These are phyloP conservation scores for Cyclocybe aegerita DNA, from an alignment of 768 basidiomycete species.

Conservation along the genomic window DNA sequence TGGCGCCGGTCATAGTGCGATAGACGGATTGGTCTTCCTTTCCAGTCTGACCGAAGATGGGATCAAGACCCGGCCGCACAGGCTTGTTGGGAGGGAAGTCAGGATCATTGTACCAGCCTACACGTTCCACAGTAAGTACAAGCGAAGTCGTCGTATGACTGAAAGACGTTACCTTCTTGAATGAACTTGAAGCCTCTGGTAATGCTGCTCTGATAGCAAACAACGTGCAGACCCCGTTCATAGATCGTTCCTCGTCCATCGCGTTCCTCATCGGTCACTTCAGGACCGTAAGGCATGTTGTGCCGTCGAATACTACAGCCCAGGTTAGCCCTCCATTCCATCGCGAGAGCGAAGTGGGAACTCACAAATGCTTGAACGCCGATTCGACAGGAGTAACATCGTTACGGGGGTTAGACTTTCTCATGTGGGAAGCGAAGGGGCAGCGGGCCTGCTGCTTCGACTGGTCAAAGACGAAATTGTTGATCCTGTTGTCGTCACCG, in stretches of 20 bases:
- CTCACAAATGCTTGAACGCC: too few species aligned
- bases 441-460: constrained; percentile 17
- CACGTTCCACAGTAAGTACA: too few species aligned
- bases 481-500: constrained; percentile 15
- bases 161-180: constrained; percentile 5
- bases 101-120: too few species aligned
- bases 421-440: constrained; percentile 31
- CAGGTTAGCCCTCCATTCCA: too few species aligned
- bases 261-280: neutral
- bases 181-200: constrained; percentile 26
- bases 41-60: neutral
- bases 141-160: constrained; percentile 2
- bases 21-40: neutral
- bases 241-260: neutral
- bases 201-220: constrained; percentile 34
- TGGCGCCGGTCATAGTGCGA: constrained; percentile 1
- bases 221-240: constrained; percentile 26
- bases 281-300: constrained; percentile 7
- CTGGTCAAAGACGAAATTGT: constrained; percentile 31
- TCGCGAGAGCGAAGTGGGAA: too few species aligned
- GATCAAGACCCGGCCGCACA: neutral
- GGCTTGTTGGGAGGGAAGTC: too few species aligned
- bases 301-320: too few species aligned
- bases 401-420: constrained; percentile 29
- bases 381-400: constrained; percentile 15